A percentile compares a stretch with the other conserved stretches of the same genome.
These are phyloP conservation scores for Apostasia ramifera DNA, from an alignment of 106 monocot species.

Conservation along the genomic window DNA sequence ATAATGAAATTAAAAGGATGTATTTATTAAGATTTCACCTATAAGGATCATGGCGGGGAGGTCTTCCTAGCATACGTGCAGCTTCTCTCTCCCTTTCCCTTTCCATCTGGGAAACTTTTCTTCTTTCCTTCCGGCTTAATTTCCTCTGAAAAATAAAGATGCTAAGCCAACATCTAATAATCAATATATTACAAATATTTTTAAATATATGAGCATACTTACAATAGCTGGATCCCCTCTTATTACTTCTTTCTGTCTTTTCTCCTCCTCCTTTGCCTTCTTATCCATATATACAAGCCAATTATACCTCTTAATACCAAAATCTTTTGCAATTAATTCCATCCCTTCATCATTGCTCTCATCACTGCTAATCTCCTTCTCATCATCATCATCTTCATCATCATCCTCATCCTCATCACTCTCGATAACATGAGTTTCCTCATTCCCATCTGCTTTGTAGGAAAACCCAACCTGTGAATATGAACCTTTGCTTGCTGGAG, in stretches of 20 bases:
- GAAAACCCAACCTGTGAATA: conserved; percentile 98
- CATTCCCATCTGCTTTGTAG: conserved; percentile 69
- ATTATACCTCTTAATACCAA: conserved; percentile 96
- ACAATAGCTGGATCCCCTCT: conserved; percentile 93
- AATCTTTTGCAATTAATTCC: conserved; percentile 88
- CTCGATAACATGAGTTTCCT: conserved; percentile 39
- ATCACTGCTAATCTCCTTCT: conserved; percentile 93
- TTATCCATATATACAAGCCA: conserved; percentile 99
- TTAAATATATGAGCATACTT: conserved; percentile 21
- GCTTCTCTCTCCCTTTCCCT: conserved; percentile 84
- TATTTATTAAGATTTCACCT: conserved; percentile 26
- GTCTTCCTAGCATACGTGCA: conserved; percentile 57
- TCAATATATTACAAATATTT: neutral
- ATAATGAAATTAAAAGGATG: neutral
- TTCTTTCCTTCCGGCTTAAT: conserved; percentile 95
- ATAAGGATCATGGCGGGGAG: conserved; percentile 80
- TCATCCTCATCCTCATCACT: conserved; percentile 76
- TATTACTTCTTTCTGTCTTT: conserved; percentile 88
- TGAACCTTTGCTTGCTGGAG: conserved; percentile 62
- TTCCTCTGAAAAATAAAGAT: conserved; percentile 53
- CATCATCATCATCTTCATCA: conserved; percentile 85
- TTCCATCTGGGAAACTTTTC: conserved; percentile 94
- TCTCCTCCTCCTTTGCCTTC: conserved; percentile 96
- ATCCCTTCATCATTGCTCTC: conserved; percentile 91
- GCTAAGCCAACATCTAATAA: conserved; percentile 1